A percentile compares a stretch with the other conserved stretches of the same genome.
These are phyloP conservation scores for Luvunga scandens DNA, from an alignment of 345 rosid genomes.

Conservation along the genomic window DNA sequence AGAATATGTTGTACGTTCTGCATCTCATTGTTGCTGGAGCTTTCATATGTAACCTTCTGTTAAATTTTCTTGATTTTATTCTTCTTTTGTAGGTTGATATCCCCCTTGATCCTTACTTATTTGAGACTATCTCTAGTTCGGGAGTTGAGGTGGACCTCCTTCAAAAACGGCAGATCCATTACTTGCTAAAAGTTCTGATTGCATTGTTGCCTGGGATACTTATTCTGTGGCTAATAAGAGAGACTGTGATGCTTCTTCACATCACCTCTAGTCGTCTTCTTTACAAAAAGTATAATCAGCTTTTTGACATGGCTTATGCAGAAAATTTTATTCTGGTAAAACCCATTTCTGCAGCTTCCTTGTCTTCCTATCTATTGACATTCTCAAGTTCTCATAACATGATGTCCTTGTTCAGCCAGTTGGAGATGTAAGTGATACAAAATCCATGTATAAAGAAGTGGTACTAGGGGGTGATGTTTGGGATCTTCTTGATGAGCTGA, in stretches of 20 bases:
- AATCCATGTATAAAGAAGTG: conserved; percentile 89
- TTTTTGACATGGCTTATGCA: conserved; percentile 86
- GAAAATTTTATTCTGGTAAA: conserved; percentile 90
- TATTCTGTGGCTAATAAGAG: conserved; percentile 75
- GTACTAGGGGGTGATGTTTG: conserved; percentile 98
- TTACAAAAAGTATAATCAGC: conserved; percentile 82
- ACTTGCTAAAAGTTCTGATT: conserved; percentile 76
- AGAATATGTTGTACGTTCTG: conserved; percentile 79
- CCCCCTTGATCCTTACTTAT: conserved; percentile 90
- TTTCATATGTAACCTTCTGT: conserved; percentile 10
- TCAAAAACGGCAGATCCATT: conserved; percentile 88
- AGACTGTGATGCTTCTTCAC: conserved; percentile 75
- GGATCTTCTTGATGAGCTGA: conserved; percentile 96
- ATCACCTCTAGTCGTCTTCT: conserved; percentile 80
- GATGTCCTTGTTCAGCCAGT: conserved; percentile 64
- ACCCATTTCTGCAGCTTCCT: conserved; percentile 17
- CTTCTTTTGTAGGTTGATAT: conserved; percentile 66
- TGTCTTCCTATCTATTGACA: not conserved
- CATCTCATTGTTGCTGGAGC: conserved; percentile 10
- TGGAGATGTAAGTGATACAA: conserved; percentile 84
- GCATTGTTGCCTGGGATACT: conserved; percentile 83
- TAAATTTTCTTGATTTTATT: conserved; percentile 20
- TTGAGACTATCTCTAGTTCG: conserved; percentile 75
- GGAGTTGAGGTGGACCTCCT: conserved; percentile 96
- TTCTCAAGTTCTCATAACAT: conserved; percentile 20